Base-by-base conservation (phyloP, 129 eudicot species). In the Flaveria brownii region DNA sequence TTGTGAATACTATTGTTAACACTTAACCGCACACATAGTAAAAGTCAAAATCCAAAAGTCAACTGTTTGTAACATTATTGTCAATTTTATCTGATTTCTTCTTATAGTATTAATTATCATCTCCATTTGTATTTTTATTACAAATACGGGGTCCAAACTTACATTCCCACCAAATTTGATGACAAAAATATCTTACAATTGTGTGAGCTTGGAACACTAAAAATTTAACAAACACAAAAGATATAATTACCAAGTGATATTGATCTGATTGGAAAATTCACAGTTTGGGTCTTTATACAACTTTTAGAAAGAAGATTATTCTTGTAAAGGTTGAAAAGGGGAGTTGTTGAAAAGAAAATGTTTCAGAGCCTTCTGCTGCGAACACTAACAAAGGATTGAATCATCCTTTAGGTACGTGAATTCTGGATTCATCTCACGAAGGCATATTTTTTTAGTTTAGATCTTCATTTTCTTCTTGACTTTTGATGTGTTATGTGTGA, bases 1-100 rank as follows among this genome's bases (percentile, higher is more conserved):
- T 92, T 73, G 93, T 92, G 46, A 71, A 87, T 45, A 89, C 82
- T 41, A 86, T 81, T 8, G 91, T 88, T 41, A 87, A 89, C 68
- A 63, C 77, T n/a, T 89, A 78, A 72, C 68, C 20, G 6, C 68
- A 26, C 20, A 6, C 30, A 62, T 62, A 5, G 43, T 5, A 62
- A 14, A 62, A 62, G 42, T 61, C 68, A 13, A 11, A 61, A 25
- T 61, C 2, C n/a, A 25, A 61, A 61, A 61, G 17, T 25, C 68
- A 61, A 62, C 43, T 14, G 36, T 28, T 59, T 26, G 7, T 23
- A 60, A 25, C 39, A 23, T 9, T 60, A 60, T 60, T 60, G 39
- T 11, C 39, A 9, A 9, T 22, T 12, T 56, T 20, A 20, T 56
- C 15, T 56, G 28, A 56, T 56, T 56, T 56, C 63, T 56, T 56